Percentiles rank a stretch among this genome's conserved stretches.
Evolutionary conservation across 495 filamentous ascomycete species (phyloP).

Genomic region (Penicillium canescens): DNA sequence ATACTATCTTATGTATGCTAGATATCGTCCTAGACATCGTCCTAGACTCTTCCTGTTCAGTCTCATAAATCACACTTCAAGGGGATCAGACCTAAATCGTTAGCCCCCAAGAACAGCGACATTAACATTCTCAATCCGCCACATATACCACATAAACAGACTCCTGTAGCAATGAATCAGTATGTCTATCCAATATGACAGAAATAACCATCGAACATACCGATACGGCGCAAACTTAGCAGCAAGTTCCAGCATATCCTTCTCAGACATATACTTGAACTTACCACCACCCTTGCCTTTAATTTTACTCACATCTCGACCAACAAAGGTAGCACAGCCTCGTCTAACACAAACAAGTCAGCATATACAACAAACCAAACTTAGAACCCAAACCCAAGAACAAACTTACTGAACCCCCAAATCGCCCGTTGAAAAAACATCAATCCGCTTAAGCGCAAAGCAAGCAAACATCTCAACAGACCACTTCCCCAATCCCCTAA

Average conservation of each 20-base stretch:
- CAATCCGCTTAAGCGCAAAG: conserved; percentile 87
- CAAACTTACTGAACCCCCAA: conserved; percentile 79
- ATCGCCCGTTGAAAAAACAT: conserved; percentile 92
- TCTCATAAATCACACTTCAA: not conserved
- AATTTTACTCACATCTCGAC: conserved; percentile 77
- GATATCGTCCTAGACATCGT: too few relatives aligned
- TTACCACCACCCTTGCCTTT: conserved; percentile 83
- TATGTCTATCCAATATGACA: not conserved
- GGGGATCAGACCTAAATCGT: not conserved
- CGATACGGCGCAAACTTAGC: conserved; percentile 83
- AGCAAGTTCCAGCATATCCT: conserved; percentile 83
- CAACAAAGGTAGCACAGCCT: conserved; percentile 87
- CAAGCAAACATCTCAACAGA: conserved; percentile 97
- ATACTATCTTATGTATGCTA: not conserved
- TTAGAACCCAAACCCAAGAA: not conserved
- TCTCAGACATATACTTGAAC: conserved; percentile 96
- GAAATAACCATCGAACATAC: conserved; percentile 43
- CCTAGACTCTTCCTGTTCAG: too few relatives aligned
- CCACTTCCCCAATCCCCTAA: conserved; percentile 86
- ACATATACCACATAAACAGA: conserved; percentile 91
- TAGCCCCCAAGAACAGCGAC: conserved; percentile 59
- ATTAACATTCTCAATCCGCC: conserved; percentile 78
- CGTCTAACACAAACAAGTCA: conserved; percentile 41
- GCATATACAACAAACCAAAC: not conserved
- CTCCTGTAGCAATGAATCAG: conserved; percentile 45